Conservation (phyloP, 176 grass and related monocot species). For the Aegilops bicornis region DNA sequence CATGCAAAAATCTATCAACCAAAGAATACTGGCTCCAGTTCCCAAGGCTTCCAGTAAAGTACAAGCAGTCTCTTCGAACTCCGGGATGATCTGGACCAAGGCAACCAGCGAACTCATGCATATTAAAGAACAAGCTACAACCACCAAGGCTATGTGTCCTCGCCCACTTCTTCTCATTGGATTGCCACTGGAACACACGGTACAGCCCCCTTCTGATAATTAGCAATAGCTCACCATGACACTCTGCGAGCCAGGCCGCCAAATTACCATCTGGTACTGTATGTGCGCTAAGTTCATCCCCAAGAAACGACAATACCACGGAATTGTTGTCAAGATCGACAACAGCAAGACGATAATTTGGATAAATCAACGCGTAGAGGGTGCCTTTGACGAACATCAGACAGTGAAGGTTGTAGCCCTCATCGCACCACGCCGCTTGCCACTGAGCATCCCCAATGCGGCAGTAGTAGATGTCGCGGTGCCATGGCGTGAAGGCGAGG, state of each 20-base stretch:
- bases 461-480: not conserved
- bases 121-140: not conserved
- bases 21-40: not conserved
- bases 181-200: not conserved
- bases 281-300: not conserved
- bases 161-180: not conserved
- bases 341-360: conserved; percentile 6
- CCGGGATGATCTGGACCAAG: not conserved
- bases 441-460: conserved; percentile 19
- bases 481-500: not conserved
- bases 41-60: not conserved
- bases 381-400: conserved; percentile 54
- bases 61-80: not conserved
- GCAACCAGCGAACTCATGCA: not conserved
- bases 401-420: conserved; percentile 8
- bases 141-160: not conserved
- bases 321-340: conserved; percentile 16
- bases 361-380: conserved; percentile 47
- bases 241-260: conserved; percentile 18
- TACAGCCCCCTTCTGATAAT: rapidly evolving
- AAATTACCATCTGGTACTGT: not conserved
- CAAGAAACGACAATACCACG: conserved; percentile 16
- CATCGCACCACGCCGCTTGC: not conserved
- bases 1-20: not conserved
- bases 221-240: not conserved